phyloP scores from a whole-genome alignment of 805 yeast genomes.

The Hanseniaspora taiwanica region DNA sequence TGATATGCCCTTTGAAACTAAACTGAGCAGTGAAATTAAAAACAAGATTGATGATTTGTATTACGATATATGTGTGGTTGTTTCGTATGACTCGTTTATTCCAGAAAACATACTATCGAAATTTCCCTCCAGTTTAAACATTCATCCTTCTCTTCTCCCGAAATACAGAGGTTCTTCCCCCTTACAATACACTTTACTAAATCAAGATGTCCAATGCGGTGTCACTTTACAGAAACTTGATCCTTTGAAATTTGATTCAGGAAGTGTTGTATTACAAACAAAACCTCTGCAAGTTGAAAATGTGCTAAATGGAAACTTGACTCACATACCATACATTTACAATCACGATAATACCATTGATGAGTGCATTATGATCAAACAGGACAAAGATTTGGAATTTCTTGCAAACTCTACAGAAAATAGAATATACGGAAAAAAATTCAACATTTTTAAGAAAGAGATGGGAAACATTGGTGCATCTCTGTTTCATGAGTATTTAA shows the following conservation, averaged over 20 bases:
- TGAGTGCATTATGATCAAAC: neutral
- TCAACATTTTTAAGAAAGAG: neutral
- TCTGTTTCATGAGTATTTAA: neutral
- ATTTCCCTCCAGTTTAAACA: constrained; percentile 57
- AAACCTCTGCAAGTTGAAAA: constrained; percentile 10
- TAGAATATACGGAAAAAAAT: neutral
- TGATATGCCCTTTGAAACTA: constrained; percentile 15
- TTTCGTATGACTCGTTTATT: constrained; percentile 75
- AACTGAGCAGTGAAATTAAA: constrained; percentile 7
- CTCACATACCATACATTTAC: neutral
- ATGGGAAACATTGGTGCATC: neutral
- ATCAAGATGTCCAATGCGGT: constrained; percentile 54
- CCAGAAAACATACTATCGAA: constrained; percentile 43
- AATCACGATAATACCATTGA: neutral
- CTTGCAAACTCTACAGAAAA: neutral
- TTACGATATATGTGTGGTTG: constrained; percentile 72
- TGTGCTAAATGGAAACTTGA: neutral
- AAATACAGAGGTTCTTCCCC: constrained; percentile 82
- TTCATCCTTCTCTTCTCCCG: constrained; percentile 88
- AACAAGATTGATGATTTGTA: constrained; percentile 11
- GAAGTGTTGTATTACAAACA: constrained; percentile 53
- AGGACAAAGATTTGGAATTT: neutral
- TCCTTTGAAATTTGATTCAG: constrained; percentile 75
- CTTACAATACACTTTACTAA: constrained; percentile 61
- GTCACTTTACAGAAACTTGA: constrained; percentile 84